Conservation (phyloP, 768 basidiomycete species). For the Neoboletus magnificus region DNA sequence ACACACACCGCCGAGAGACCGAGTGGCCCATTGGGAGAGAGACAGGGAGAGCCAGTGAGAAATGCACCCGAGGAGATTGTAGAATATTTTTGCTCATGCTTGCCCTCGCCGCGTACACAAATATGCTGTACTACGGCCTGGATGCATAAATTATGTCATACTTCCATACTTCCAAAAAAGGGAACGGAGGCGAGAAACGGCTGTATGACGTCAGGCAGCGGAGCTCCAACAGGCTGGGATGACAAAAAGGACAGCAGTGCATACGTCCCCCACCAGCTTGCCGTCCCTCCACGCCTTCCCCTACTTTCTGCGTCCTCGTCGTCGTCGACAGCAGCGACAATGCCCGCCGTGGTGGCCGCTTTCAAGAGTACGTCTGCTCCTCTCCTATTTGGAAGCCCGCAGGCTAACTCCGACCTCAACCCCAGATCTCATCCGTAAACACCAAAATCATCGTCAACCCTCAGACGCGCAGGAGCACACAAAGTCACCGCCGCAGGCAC, state of each 20-base stretch:
- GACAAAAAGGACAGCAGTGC: conserved; percentile 31
- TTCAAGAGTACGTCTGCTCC: conserved; percentile 68
- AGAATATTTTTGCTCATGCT: not conserved
- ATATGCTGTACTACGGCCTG: too few relatives aligned
- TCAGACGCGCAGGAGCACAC: conserved; percentile 27
- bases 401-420: conserved; percentile 21
- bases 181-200: conserved; percentile 1
- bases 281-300: not conserved
- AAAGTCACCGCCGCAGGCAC: conserved; percentile 14
- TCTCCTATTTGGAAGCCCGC: conserved; percentile 4
- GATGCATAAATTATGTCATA: not conserved
- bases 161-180: conserved; percentile 6
- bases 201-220: conserved; percentile 33
- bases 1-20: conserved; percentile 60
- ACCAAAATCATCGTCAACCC: conserved; percentile 59
- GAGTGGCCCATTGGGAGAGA: conserved; percentile 37
- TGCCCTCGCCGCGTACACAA: not conserved
- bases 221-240: conserved; percentile 29
- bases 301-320: not conserved
- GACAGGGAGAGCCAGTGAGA: conserved; percentile 18
- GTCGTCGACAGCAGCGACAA: conserved; percentile 26
- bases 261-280: conserved; percentile 10
- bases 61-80: not conserved
- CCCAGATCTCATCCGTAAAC: conserved; percentile 71
- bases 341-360: conserved; percentile 79